Conservation (phyloP, 2,329 filamentous ascomycete species). For the Verticillium tricorpus region DNA sequence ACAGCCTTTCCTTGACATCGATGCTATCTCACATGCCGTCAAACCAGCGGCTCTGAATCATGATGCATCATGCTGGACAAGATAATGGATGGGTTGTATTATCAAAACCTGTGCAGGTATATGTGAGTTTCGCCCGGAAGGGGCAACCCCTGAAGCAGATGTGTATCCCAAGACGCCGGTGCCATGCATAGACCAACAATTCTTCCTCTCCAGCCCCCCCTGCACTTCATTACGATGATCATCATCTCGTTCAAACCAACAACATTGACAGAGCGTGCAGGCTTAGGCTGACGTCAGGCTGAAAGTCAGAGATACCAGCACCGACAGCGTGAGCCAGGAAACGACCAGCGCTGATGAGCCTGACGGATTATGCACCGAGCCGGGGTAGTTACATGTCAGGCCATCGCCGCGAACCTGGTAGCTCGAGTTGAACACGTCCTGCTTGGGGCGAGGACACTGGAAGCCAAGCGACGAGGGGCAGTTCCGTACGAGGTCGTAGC, state of each 20-base stretch:
- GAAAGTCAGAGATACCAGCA: neutral
- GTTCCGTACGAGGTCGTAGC: constrained; percentile 77
- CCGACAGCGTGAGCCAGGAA: constrained; percentile 13
- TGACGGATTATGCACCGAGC: constrained; percentile 48
- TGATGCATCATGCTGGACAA: too few species aligned
- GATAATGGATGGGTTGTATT: neutral
- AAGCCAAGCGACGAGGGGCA: constrained; percentile 78
- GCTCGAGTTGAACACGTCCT: constrained; percentile 37
- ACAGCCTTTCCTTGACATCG: too few species aligned
- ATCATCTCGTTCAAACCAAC: neutral
- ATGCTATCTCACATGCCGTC: too few species aligned
- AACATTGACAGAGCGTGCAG: neutral
- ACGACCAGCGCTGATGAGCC: constrained; percentile 18
- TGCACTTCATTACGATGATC: neutral
- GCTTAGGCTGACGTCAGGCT: neutral
- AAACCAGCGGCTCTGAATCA: too few species aligned
- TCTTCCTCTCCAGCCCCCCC: neutral
- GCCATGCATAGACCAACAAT: neutral
- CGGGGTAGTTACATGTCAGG: constrained; percentile 57
- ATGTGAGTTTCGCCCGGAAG: neutral
- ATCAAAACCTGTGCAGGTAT: neutral
- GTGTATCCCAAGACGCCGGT: neutral
- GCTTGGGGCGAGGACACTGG: constrained; percentile 54
- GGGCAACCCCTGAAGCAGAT: neutral
- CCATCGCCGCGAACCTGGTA: constrained; percentile 27